Evolutionary conservation across 148 eudicot species (phyloP).

Genomic region (Arctostaphylos glauca): DNA sequence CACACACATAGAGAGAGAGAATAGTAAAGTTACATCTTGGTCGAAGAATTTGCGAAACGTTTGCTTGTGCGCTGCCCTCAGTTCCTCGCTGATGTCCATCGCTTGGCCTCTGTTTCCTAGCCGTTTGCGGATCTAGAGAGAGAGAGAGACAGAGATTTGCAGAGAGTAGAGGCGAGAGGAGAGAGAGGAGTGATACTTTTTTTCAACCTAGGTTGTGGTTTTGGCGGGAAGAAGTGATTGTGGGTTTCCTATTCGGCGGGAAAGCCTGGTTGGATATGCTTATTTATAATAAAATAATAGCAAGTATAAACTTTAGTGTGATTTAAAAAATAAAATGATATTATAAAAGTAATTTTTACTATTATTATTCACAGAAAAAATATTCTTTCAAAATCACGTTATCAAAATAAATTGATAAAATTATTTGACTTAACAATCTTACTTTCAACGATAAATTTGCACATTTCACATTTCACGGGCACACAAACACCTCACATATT

Average conservation of each 20-base stretch:
- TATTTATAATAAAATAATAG: too few relatives aligned
- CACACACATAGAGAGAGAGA: background rate
- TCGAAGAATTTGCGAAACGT: conserved; percentile 79
- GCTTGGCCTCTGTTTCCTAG: conserved; percentile 10
- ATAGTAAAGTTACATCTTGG: conserved; percentile 46
- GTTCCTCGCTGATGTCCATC: conserved; percentile 87
- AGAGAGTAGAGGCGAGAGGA: background rate
- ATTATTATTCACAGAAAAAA: too few relatives aligned
- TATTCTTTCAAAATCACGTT: too few relatives aligned
- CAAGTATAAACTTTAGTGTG: too few relatives aligned
- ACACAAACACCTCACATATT: too few relatives aligned
- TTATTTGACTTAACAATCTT: too few relatives aligned
- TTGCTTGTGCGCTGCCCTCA: conserved; percentile 74
- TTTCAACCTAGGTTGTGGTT: conserved; percentile 6
- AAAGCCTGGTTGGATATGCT: background rate
- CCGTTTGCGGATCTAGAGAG: background rate
- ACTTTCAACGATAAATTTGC: too few relatives aligned
- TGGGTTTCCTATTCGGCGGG: conserved; percentile 7
- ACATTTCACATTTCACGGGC: too few relatives aligned
- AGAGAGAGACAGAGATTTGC: conserved; percentile 3
- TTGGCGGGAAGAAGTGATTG: conserved; percentile 1
- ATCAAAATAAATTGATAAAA: too few relatives aligned
- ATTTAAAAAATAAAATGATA: too few relatives aligned
- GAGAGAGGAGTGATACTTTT: background rate
- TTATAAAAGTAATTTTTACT: too few relatives aligned